A percentile compares a stretch with the other conserved stretches of the same genome.
These are phyloP conservation scores for Sclerotinia nivalis DNA, from an alignment of 2,329 filamentous ascomycete species.

Conservation along the genomic window DNA sequence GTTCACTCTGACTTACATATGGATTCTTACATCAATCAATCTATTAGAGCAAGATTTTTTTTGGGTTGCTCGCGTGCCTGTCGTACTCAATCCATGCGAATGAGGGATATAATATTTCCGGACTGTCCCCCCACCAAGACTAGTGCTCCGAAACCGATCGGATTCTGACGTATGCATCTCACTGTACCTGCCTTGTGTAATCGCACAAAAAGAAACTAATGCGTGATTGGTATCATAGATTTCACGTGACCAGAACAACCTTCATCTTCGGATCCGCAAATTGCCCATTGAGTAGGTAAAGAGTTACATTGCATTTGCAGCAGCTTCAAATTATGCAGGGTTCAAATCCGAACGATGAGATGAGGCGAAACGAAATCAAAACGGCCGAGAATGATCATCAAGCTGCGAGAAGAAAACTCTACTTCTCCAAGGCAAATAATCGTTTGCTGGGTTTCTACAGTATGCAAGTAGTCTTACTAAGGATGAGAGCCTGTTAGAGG, in stretches of 20 bases:
- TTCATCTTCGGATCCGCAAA: background rate
- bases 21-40: slow-evolving; percentile 11
- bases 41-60: background rate
- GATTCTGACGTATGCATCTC: slow-evolving; percentile 11
- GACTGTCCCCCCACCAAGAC: background rate
- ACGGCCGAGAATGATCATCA: background rate
- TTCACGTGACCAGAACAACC: background rate
- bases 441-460: slow-evolving; percentile 2
- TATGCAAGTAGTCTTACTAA: background rate
- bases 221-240: background rate
- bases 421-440: background rate
- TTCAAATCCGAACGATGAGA: slow-evolving; percentile 8
- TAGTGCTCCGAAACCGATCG: background rate
- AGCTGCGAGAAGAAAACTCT: slow-evolving; percentile 8
- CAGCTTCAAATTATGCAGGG: background rate
- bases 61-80: background rate
- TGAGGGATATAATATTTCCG: slow-evolving; percentile 24
- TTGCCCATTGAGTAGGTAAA: slow-evolving; percentile 3
- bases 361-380: slow-evolving; percentile 15
- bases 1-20: slow-evolving; percentile 16
- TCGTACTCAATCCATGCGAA: slow-evolving; percentile 1
- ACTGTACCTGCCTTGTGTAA: slow-evolving; percentile 12
- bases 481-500: background rate
- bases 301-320: slow-evolving; percentile 13
- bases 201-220: background rate